These are phyloP conservation scores for Annulohypoxylon stygium DNA, from an alignment of 495 filamentous ascomycete genomes.

Conservation along the genomic window DNA sequence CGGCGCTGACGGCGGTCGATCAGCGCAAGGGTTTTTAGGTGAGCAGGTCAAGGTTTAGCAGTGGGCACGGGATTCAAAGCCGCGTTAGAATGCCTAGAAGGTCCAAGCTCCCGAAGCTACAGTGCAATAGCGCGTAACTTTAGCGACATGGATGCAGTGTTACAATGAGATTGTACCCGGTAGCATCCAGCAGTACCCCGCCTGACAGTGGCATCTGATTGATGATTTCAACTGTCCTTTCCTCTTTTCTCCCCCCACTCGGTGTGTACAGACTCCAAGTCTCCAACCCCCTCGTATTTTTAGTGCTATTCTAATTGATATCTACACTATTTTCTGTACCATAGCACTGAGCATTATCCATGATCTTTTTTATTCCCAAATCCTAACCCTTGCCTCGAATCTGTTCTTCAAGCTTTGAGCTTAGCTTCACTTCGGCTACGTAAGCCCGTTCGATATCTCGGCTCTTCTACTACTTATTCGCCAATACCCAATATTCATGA, in stretches of 20 bases:
- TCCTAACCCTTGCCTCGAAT: constrained; percentile 11
- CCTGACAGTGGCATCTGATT: constrained; percentile 47
- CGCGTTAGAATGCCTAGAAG: constrained; percentile 5
- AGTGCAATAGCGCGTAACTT: constrained; percentile 14
- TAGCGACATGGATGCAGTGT: constrained; percentile 19
- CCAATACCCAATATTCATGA: constrained; percentile 1
- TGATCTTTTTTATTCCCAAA: not conserved
- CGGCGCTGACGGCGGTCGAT: constrained; percentile 17
- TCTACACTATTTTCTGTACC: not conserved
- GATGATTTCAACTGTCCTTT: constrained; percentile 29
- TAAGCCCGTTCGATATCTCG: not conserved
- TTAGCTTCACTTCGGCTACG: constrained; percentile 11
- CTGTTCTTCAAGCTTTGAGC: not conserved
- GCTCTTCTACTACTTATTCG: not conserved
- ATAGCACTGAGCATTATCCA: not conserved
- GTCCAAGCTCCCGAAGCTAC: constrained; percentile 34
- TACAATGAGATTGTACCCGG: constrained; percentile 24
- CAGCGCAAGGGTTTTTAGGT: constrained; percentile 19
- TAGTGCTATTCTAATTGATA: not conserved
- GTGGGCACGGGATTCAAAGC: constrained; percentile 29
- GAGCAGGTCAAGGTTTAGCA: constrained; percentile 9
- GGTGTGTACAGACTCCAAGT: constrained; percentile 31
- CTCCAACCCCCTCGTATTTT: constrained; percentile 46
- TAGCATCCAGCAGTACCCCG: constrained; percentile 25
- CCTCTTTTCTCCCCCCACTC: constrained; percentile 16